Conservation (phyloP, 1,284 basidiomycete genomes). For the Gomphus sp. region DNA sequence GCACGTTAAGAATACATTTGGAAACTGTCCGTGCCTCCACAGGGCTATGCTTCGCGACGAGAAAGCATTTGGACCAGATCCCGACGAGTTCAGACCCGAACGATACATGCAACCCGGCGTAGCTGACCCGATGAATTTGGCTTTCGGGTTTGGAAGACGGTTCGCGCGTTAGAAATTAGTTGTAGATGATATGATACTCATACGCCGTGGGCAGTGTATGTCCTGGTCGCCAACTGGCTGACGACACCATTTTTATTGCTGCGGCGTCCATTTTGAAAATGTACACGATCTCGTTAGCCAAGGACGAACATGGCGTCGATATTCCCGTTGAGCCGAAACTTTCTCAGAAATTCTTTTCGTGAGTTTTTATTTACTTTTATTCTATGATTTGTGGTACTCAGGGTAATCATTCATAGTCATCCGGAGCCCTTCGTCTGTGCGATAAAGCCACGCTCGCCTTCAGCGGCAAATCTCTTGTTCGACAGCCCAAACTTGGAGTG, state of each 20-base stretch:
- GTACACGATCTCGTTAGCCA: too few species aligned
- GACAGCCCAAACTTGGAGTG: neutral
- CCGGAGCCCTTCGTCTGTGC: neutral
- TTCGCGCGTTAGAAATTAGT: neutral
- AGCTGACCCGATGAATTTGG: neutral
- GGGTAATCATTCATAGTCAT: neutral
- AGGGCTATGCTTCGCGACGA: slow-evolving; percentile 1
- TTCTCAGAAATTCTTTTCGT: too few species aligned
- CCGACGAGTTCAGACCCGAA: slow-evolving; percentile 16
- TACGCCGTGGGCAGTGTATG: too few species aligned
- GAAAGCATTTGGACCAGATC: slow-evolving; percentile 1
- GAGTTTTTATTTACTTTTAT: neutral
- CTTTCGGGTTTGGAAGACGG: slow-evolving; percentile 7
- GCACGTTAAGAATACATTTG: neutral
- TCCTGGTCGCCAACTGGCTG: too few species aligned
- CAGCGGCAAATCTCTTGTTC: neutral
- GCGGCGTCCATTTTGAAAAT: too few species aligned
- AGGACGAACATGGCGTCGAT: too few species aligned
- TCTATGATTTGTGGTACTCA: slow-evolving; percentile 1
- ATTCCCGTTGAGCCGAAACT: too few species aligned
- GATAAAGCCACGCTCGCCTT: neutral
- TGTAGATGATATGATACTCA: too few species aligned
- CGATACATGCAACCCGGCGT: slow-evolving; percentile 13
- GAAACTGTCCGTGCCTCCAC: neutral
- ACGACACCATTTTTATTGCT: too few species aligned